Percentiles rank a stretch among this genome's conserved stretches.
Conservation (phyloP, 148 eudicot genomes). For the Chenopodium berlandieri region DNA sequence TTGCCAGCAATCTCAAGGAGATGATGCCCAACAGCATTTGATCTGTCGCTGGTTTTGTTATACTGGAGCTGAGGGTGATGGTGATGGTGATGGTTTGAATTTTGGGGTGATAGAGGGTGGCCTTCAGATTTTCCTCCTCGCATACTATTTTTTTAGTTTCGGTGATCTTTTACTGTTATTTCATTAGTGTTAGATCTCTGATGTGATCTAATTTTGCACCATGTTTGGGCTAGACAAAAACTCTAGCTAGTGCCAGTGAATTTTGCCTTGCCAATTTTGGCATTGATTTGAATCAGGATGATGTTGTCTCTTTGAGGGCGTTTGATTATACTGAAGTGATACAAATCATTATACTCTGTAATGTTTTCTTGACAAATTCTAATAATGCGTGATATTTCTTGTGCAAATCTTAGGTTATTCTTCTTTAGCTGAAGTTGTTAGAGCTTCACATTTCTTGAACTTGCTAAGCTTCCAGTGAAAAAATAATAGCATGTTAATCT, state of each 20-base stretch:
- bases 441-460: too few relatives aligned
- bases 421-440: too few relatives aligned
- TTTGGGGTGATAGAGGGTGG: neutral
- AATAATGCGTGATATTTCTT: neutral
- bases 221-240: neutral
- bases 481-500: too few relatives aligned
- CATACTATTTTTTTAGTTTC: neutral
- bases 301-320: neutral
- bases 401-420: neutral
- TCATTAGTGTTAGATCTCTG: neutral
- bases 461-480: too few relatives aligned
- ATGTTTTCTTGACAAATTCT: neutral
- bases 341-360: neutral
- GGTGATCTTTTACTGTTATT: neutral
- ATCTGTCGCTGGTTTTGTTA: neutral
- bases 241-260: neutral
- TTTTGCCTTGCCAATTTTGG: constrained; percentile 15
- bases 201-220: constrained; percentile 8
- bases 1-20: neutral
- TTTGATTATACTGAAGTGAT: neutral
- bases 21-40: neutral
- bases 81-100: neutral
- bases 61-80: neutral
- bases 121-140: neutral
- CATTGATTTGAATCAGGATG: neutral